phyloP scores from a whole-genome alignment of 1,284 basidiomycete species.

The Malassezia caprae region DNA sequence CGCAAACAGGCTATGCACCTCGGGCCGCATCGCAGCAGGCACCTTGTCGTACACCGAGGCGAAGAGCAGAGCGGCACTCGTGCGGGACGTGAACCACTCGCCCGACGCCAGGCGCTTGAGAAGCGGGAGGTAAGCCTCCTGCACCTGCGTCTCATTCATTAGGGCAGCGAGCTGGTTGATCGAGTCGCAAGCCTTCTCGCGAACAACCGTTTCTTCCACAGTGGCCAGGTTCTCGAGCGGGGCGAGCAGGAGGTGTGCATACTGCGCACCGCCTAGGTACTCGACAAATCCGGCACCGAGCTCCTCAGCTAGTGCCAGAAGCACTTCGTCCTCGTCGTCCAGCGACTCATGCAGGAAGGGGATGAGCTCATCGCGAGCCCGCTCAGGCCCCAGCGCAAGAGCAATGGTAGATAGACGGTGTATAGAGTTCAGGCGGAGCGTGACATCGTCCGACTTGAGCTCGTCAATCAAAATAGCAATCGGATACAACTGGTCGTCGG shows the following conservation, averaged over 20 bases:
- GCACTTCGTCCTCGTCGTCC: slow-evolving; percentile 97
- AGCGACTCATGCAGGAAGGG: slow-evolving; percentile 95
- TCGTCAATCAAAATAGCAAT: slow-evolving; percentile 74
- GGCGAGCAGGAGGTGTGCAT: slow-evolving; percentile 78
- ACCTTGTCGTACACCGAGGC: slow-evolving; percentile 69
- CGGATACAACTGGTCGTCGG: slow-evolving; percentile 46
- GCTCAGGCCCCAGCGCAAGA: slow-evolving; percentile 85
- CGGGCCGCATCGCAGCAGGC: slow-evolving; percentile 61
- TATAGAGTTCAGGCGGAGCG: slow-evolving; percentile 86
- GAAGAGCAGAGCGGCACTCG: slow-evolving; percentile 87
- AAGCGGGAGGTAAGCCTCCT: slow-evolving; percentile 84
- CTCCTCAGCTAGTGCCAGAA: slow-evolving; percentile 91
- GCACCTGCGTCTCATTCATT: slow-evolving; percentile 70
- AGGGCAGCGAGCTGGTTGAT: slow-evolving; percentile 80
- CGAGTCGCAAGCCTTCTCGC: slow-evolving; percentile 95
- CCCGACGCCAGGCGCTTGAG: slow-evolving; percentile 78
- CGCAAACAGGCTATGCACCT: slow-evolving; percentile 75
- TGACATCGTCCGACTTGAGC: slow-evolving; percentile 70
- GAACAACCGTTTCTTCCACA: slow-evolving; percentile 93
- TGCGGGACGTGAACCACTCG: slow-evolving; percentile 99
- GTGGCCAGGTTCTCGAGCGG: slow-evolving; percentile 91
- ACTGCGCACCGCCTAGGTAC: slow-evolving; percentile 81
- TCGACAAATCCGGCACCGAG: slow-evolving; percentile 71
- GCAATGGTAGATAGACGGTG: slow-evolving; percentile 98
- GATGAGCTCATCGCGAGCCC: slow-evolving; percentile 88